phyloP scores from a whole-genome alignment of 345 rosid species.

The Luvunga scandens region DNA sequence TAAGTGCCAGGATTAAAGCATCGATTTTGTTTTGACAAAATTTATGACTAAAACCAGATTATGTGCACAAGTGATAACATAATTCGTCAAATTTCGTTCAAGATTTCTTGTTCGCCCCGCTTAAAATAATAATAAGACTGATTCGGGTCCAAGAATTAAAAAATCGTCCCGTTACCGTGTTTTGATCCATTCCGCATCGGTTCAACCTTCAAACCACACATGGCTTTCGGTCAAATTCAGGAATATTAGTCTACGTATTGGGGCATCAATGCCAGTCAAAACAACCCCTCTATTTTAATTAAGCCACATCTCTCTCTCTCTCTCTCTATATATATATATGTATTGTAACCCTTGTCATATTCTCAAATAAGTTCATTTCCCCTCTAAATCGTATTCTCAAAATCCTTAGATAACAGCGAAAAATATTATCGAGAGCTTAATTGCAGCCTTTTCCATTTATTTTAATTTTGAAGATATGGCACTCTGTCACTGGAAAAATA shows the following conservation, averaged over 20 bases:
- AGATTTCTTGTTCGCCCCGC: too few relatives aligned
- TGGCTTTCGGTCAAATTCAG: constrained; percentile 12
- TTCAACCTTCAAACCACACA: constrained; percentile 16
- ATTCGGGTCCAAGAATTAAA: constrained; percentile 2
- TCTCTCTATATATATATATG: background rate
- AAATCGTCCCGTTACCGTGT: constrained; percentile 17
- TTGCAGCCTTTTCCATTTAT: background rate
- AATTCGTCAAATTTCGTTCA: too few relatives aligned
- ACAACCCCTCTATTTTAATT: background rate
- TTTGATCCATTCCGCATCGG: constrained; percentile 24
- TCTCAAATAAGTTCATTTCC: background rate
- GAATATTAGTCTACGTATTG: background rate
- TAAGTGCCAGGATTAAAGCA: background rate
- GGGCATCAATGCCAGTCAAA: background rate
- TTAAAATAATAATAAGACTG: background rate
- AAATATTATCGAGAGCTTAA: background rate
- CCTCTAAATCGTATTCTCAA: background rate
- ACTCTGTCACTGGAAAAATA: background rate
- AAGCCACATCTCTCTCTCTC: too few relatives aligned
- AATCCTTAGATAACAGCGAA: background rate
- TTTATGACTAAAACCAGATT: background rate
- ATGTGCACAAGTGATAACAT: background rate
- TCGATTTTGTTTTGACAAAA: background rate
- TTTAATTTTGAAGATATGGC: background rate
- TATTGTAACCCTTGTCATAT: background rate